Evolutionary conservation across 2,329 filamentous ascomycete species (phyloP).

Genomic region (Blumeriella jaapii): DNA sequence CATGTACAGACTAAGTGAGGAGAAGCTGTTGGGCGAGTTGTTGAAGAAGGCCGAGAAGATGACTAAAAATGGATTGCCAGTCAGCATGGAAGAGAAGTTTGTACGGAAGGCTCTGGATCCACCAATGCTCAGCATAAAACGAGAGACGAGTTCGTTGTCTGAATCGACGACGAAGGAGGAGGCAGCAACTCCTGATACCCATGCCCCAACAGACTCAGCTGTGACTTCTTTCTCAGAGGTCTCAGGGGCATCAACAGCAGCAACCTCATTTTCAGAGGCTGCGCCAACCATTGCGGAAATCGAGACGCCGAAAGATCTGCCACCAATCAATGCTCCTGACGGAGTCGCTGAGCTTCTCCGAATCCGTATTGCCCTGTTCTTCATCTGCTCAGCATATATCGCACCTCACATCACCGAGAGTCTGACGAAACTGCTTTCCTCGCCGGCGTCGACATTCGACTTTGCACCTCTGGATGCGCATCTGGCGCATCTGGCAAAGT

Average conservation of each 20-base stretch:
- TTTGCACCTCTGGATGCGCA: constrained; percentile 64
- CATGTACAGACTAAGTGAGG: constrained; percentile 70
- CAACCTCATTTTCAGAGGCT: constrained; percentile 28
- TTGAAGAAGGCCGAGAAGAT: constrained; percentile 62
- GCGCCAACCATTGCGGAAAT: constrained; percentile 4
- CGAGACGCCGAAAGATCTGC: constrained; percentile 15
- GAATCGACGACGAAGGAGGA: constrained; percentile 24
- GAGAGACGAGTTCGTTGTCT: constrained; percentile 35
- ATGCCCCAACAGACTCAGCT: constrained; percentile 26
- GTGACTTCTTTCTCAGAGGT: constrained; percentile 29
- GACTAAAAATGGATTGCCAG: constrained; percentile 53
- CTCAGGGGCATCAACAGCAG: constrained; percentile 29
- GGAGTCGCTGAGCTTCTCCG: constrained; percentile 33
- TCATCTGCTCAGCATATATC: constrained; percentile 39
- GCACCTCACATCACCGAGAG: constrained; percentile 28
- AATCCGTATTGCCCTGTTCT: constrained; percentile 36
- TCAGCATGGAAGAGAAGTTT: constrained; percentile 77
- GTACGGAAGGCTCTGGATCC: constrained; percentile 64
- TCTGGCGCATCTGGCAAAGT: constrained; percentile 49
- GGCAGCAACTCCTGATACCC: constrained; percentile 25
- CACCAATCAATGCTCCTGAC: constrained; percentile 24
- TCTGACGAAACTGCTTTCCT: constrained; percentile 30
- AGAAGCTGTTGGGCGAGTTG: constrained; percentile 56
- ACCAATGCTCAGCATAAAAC: constrained; percentile 59
- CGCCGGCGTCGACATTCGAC: constrained; percentile 35